phyloP scores from a whole-genome alignment of 176 grass and related monocot species.

The Puya raimondii region DNA sequence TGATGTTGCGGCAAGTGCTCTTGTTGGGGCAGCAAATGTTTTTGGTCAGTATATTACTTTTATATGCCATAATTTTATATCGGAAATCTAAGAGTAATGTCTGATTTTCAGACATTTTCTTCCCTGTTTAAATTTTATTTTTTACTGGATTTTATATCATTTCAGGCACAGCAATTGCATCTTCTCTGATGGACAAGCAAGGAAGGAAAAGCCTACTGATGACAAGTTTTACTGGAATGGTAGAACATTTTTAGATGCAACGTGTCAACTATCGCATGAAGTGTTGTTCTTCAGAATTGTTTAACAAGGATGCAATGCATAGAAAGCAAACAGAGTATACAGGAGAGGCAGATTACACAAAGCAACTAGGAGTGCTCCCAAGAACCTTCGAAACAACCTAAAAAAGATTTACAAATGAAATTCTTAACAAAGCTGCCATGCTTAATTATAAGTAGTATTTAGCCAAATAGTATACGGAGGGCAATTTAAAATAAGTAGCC shows the following conservation, averaged over 20 bases:
- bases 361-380: too few relatives aligned
- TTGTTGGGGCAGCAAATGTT: conserved; percentile 97
- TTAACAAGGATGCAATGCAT: too few relatives aligned
- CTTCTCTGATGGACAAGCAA: conserved; percentile 95
- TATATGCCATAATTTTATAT: not conserved
- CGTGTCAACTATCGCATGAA: not conserved
- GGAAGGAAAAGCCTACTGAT: conserved; percentile 94
- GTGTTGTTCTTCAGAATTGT: too few relatives aligned
- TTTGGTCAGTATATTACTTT: conserved; percentile 49
- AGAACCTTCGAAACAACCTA: too few relatives aligned
- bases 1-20: conserved; percentile 98
- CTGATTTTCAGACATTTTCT: not conserved
- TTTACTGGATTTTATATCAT: conserved; percentile 20
- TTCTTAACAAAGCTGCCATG: too few relatives aligned
- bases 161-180: conserved; percentile 82
- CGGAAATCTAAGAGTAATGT: not conserved
- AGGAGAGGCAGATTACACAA: too few relatives aligned
- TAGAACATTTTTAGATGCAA: conserved; percentile 25
- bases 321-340: too few relatives aligned
- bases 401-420: too few relatives aligned
- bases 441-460: too few relatives aligned
- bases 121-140: not conserved
- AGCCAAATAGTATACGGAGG: too few relatives aligned
- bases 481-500: too few relatives aligned
- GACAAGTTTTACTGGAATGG: conserved; percentile 98